Conservation (phyloP, 1,284 basidiomycete species). For the Boletus semigastroideus region DNA sequence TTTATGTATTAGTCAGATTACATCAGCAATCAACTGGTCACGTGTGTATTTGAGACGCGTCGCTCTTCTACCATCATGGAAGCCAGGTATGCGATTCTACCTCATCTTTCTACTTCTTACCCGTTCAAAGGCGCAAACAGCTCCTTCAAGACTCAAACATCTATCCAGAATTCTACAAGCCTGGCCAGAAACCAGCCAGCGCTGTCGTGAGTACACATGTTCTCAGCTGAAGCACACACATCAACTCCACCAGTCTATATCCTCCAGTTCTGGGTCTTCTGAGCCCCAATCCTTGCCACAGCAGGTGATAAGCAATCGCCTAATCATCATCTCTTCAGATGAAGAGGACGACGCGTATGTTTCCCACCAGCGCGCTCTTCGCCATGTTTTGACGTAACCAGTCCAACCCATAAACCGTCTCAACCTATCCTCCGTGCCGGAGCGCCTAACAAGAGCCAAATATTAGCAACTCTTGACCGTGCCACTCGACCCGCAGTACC, state of each 20-base stretch:
- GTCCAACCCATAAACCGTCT: constrained; percentile 3
- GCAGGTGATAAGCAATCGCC: constrained; percentile 4
- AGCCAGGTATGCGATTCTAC: constrained; percentile 18
- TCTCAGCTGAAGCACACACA: not conserved
- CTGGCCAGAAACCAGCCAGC: constrained; percentile 17
- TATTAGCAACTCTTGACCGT: constrained; percentile 28
- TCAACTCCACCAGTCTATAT: constrained; percentile 16
- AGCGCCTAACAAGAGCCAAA: constrained; percentile 14
- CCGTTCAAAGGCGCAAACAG: constrained; percentile 23
- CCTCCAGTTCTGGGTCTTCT: constrained; percentile 26
- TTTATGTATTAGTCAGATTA: constrained; percentile 29
- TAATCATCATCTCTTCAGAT: constrained; percentile 29
- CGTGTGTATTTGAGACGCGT: no score
- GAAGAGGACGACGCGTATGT: constrained; percentile 26
- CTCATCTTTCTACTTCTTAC: not conserved
- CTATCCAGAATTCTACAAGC: constrained; percentile 34
- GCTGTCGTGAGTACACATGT: constrained; percentile 21
- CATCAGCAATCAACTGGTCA: constrained; percentile 13
- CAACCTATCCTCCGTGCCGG: not conserved
- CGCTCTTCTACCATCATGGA: no score
- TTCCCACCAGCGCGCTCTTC: not conserved
- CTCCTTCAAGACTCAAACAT: constrained; percentile 25
- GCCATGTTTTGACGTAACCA: constrained; percentile 8
- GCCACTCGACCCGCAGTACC: constrained; percentile 13
- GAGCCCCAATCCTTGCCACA: constrained; percentile 18